These are phyloP conservation scores for Tulasnella sp. DNA, from an alignment of 768 basidiomycete species.

Conservation along the genomic window DNA sequence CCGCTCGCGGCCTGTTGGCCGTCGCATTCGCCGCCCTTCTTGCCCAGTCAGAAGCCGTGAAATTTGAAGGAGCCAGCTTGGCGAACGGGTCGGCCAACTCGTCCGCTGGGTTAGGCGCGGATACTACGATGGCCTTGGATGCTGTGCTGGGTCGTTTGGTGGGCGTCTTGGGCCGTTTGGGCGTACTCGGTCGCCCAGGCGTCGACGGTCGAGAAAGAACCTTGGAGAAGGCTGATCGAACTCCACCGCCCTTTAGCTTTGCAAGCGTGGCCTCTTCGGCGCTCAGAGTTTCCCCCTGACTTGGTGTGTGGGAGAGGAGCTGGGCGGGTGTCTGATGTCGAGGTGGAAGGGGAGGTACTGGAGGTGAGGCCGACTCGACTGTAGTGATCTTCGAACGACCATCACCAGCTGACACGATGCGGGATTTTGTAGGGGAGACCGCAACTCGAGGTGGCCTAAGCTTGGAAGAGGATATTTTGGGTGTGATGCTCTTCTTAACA, in stretches of 20 bases:
- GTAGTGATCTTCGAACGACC: not conserved
- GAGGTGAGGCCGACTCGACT: not conserved
- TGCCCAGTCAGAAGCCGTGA: not conserved
- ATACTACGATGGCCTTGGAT: not conserved
- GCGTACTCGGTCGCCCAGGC: not conserved
- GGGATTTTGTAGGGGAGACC: not conserved
- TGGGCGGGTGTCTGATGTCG: not conserved
- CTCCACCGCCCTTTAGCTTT: not conserved
- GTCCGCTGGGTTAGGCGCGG: not conserved
- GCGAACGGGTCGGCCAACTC: not conserved
- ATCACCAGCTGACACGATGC: not conserved
- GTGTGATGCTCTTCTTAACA: conserved; percentile 57
- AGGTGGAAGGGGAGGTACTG: not conserved
- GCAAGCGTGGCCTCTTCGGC: not conserved
- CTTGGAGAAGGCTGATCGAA: not conserved
- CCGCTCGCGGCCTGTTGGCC: not conserved
- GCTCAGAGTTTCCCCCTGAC: not conserved
- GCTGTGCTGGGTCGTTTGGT: not conserved
- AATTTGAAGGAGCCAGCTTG: not conserved
- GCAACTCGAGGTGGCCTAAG: conserved; percentile 27
- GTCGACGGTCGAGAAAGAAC: conserved; percentile 3
- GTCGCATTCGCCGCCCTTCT: not conserved
- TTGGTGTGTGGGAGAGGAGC: not conserved
- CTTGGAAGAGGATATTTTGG: conserved; percentile 60
- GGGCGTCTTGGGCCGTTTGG: conserved; percentile 15